Conservation (phyloP, 2,329 filamentous ascomycete species). For the Pezicula neosporulosa region DNA sequence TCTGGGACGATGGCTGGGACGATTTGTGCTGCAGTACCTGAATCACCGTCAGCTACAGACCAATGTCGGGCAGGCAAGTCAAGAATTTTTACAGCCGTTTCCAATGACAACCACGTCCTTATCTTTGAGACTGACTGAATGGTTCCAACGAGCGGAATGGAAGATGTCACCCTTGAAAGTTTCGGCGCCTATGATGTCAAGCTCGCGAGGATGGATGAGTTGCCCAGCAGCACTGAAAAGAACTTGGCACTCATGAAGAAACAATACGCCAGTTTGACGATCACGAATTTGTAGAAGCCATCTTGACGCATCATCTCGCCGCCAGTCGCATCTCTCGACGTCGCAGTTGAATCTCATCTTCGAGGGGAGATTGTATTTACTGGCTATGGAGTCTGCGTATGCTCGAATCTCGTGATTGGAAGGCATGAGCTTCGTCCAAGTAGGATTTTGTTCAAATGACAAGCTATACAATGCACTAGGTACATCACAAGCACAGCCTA, state of each 20-base stretch:
- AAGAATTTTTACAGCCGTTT: conserved; percentile 1
- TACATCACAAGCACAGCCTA: conserved; percentile 11
- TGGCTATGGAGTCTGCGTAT: neutral
- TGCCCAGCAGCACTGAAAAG: conserved; percentile 1
- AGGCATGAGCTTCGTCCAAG: neutral
- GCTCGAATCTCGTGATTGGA: neutral
- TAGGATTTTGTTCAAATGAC: conserved; percentile 31
- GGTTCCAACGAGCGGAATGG: conserved; percentile 4
- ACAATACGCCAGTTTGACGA: neutral
- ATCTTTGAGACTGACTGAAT: neutral
- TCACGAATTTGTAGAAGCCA: neutral
- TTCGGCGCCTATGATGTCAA: conserved; percentile 1
- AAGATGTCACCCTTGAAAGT: conserved; percentile 3
- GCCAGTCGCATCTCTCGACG: neutral
- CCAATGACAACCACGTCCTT: conserved; percentile 4
- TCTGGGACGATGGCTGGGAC: too few relatives aligned
- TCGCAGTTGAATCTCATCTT: neutral
- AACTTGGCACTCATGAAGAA: neutral
- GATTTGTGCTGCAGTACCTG: conserved; percentile 2
- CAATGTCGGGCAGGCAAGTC: too few relatives aligned
- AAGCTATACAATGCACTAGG: conserved; percentile 33
- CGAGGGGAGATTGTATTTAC: neutral
- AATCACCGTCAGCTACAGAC: too few relatives aligned
- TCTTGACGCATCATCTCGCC: neutral
- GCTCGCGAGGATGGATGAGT: neutral